Base-by-base conservation (phyloP, 352 stramenopile species). In the Phytophthora quininea region DNA sequence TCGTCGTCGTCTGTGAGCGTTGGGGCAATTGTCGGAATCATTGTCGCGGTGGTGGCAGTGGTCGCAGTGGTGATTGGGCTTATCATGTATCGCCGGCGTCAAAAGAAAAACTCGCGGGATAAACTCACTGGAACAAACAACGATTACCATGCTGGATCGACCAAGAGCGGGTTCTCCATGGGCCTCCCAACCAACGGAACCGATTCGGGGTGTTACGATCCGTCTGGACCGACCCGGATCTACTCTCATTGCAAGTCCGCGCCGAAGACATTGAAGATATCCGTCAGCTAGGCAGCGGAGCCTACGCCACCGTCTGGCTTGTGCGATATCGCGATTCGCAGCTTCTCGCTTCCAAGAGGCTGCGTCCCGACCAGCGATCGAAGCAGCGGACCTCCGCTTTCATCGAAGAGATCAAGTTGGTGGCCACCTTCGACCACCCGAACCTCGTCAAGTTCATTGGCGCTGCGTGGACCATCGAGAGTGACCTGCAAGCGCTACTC, bases 371-470 rank as follows among this genome's bases (percentile, higher is more conserved):
- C 10, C 24, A 47, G 47, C 37, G 57, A 2, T 64, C 58, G 3
- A 71, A 79, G 37, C 69, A 77, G 19, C 66, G 70, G 11, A 74
- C 69, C 1, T 54, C 65, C 24, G 67, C 58, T 19, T 80, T 87
- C n/a, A 64, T 77, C 6, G 67, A 79, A 8, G 75, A 86, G 48
- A 81, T 86, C 45, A 77, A 79, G 31, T 32, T 84, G 8, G 64
- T 87, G 31, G 73, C 76, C 37, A 69, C 64, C 37, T 82, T 84
- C 35, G 68, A 79, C 14, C 78, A 87, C 51, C 68, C 73, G 3
- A 75, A 76, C 46, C 76, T 87, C 50, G 73, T 83, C 12, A 67
- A 67, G 9, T 72, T 84, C 35, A 47, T 81, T 15, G 78, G 76
- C n/a, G 74, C 73, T 31, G 73, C 78, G 1, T 84, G 78, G 73